Percentiles rank a stretch among this genome's conserved stretches.
Evolutionary conservation across 2,329 filamentous ascomycete genomes (phyloP).

Genomic region (Helicocarpus griseus): DNA sequence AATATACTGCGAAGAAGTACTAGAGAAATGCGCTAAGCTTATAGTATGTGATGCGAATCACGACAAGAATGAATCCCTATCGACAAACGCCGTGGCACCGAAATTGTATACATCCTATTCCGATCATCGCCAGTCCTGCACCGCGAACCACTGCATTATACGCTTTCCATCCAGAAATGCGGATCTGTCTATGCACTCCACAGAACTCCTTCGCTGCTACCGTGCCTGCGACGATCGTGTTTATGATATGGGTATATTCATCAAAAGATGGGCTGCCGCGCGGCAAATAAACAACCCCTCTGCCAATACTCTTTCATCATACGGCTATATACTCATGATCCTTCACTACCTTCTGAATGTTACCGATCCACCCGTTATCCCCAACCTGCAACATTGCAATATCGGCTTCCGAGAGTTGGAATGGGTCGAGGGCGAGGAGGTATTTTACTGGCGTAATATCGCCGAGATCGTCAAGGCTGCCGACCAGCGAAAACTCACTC

Average conservation of each 20-base stretch:
- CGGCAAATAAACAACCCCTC: constrained; percentile 82
- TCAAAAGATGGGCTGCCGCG: constrained; percentile 84
- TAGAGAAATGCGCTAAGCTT: constrained; percentile 23
- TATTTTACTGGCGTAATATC: constrained; percentile 73
- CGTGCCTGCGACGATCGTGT: constrained; percentile 69
- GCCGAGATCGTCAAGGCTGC: constrained; percentile 56
- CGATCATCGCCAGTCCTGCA: neutral
- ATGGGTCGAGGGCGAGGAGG: constrained; percentile 54
- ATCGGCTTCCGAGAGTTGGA: constrained; percentile 24
- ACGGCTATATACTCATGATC: constrained; percentile 87
- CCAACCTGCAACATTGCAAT: constrained; percentile 54
- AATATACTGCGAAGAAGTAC: constrained; percentile 66
- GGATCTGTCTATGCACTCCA: constrained; percentile 74
- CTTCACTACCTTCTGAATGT: constrained; percentile 83
- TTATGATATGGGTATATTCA: constrained; percentile 66
- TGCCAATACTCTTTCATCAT: constrained; percentile 75
- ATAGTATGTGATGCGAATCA: neutral
- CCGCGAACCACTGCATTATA: constrained; percentile 50
- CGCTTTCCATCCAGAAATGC: constrained; percentile 61
- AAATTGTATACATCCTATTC: no score
- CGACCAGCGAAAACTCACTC: constrained; percentile 48
- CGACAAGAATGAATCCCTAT: neutral
- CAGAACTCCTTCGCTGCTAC: constrained; percentile 72
- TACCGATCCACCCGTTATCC: constrained; percentile 68
- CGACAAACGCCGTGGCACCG: neutral